Base-by-base conservation (phyloP, 768 basidiomycete genomes). In the Leccinum truebloodii region DNA sequence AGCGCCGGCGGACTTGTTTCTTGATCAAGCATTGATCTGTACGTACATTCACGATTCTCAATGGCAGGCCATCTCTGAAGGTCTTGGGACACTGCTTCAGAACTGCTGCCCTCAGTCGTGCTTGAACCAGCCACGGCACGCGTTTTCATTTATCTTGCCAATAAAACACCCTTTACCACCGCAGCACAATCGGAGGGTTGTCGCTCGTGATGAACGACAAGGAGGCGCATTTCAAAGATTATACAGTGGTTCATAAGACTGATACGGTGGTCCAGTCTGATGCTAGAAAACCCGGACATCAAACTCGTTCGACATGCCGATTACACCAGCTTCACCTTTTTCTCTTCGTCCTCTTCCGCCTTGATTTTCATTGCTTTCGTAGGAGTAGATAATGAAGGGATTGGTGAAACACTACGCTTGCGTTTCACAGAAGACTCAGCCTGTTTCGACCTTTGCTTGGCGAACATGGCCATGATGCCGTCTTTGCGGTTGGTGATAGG, bases 391-490 rank as follows among this genome's bases (percentile, higher is more conserved):
- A 32, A 41, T 8, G 53, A 41, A 10, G 64, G 58, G 1, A 68
- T 66, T 9, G 66, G 60, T 0, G 68, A 51, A 32, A 52, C 14
- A 57, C 65, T 69, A 10, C 73, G 74, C 52, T 73, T 73, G 32
- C 73, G 72, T 67, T 73, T 76, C 22, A 22, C 20, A 1, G 58
- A 56, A 12, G 60, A 54, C 46, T 58, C 66, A 22, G 20, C 57
- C 35, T 69, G 64, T 55, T 63, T 65, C 35, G 68, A 67, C 55
- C 67, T 76, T 67, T 92, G 91, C 63, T 85, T 88, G 1, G 84
- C 80, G 63, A 94, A 94, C 83, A 93, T 85, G 9, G 89, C 87
- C 68, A 87, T 80, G 55, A 94, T 96, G 7, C 95, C 94, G 66
- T 95, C 95, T 67, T 89, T 89, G 22, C 95, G 84, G 51, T 82